A percentile compares a stretch with the other conserved stretches of the same genome.
These are phyloP conservation scores for Cytospora mali DNA, from an alignment of 2,329 filamentous ascomycete genomes.

Conservation along the genomic window DNA sequence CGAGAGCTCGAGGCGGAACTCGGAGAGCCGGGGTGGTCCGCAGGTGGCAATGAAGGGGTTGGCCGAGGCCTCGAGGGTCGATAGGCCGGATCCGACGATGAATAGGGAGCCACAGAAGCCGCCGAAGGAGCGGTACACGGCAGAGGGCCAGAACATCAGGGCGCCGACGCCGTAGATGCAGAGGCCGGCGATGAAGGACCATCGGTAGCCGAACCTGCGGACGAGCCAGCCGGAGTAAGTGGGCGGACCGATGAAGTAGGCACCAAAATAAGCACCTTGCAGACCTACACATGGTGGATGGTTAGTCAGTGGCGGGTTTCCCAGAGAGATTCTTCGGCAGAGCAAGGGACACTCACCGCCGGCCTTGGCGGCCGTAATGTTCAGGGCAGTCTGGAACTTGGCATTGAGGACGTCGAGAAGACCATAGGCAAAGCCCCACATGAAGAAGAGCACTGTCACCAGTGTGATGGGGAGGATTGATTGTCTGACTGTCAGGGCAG, in stretches of 20 bases:
- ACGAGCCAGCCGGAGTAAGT: conserved; percentile 66
- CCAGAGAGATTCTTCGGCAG: no score
- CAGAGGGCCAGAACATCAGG: conserved; percentile 54
- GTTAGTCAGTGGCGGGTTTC: conserved; percentile 4
- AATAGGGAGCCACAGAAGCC: conserved; percentile 73
- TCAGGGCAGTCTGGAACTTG: conserved; percentile 30
- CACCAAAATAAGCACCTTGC: conserved; percentile 40
- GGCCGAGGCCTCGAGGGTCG: conserved; percentile 73
- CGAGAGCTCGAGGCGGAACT: conserved; percentile 72
- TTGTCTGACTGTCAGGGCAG: conserved; percentile 28
- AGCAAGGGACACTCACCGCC: conserved; percentile 21
- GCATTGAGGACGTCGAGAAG: conserved; percentile 50
- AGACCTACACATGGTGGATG: conserved; percentile 15
- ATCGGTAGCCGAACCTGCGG: conserved; percentile 62
- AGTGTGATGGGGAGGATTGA: conserved; percentile 40
- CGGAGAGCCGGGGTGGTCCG: conserved; percentile 67
- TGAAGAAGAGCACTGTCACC: conserved; percentile 53
- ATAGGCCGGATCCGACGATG: conserved; percentile 70
- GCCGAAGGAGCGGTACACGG: conserved; percentile 65
- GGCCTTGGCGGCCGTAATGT: conserved; percentile 30
- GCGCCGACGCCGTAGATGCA: conserved; percentile 63
- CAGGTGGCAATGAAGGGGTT: conserved; percentile 66
- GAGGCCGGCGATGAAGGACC: conserved; percentile 66
- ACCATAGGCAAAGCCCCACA: conserved; percentile 51
- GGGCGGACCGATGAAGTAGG: conserved; percentile 66